Evolutionary conservation across 2,329 filamentous ascomycete genomes (phyloP).

Genomic region (Neocucurbitaria cava): DNA sequence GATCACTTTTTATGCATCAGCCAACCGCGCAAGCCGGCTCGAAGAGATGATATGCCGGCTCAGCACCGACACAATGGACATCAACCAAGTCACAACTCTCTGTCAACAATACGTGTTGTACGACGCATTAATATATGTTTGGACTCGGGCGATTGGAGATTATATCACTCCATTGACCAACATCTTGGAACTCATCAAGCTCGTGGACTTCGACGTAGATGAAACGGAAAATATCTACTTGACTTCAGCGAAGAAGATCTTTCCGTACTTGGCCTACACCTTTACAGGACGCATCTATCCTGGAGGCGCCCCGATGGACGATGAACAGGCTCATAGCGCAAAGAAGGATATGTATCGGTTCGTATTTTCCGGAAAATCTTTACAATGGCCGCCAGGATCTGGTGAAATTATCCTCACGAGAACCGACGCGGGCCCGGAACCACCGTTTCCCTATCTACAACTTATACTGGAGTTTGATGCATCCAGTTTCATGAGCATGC

Average conservation of each 20-base stretch:
- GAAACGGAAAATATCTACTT: constrained; percentile 67
- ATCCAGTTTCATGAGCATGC: constrained; percentile 88
- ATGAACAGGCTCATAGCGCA: constrained; percentile 74
- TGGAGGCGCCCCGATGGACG: constrained; percentile 76
- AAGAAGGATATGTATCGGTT: constrained; percentile 93
- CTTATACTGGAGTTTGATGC: constrained; percentile 88
- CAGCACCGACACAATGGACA: constrained; percentile 87
- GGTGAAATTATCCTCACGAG: constrained; percentile 67
- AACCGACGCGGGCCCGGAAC: constrained; percentile 63
- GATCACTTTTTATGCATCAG: constrained; percentile 79
- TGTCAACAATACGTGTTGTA: constrained; percentile 94
- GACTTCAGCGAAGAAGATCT: constrained; percentile 85
- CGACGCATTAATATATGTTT: constrained; percentile 94
- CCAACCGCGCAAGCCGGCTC: constrained; percentile 76
- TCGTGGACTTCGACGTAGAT: constrained; percentile 64
- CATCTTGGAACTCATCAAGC: constrained; percentile 69
- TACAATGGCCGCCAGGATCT: constrained; percentile 75
- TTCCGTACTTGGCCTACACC: constrained; percentile 91
- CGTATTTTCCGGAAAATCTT: constrained; percentile 83
- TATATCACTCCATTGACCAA: constrained; percentile 91
- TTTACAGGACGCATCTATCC: constrained; percentile 93
- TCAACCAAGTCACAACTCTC: constrained; percentile 88
- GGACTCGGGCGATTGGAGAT: constrained; percentile 89
- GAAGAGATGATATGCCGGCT: constrained; percentile 96
- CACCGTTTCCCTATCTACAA: constrained; percentile 83